A percentile compares a stretch with the other conserved stretches of the same genome.
phyloP scores from a whole-genome alignment of 1,284 basidiomycete species.

The Cryptococcus sp. region DNA sequence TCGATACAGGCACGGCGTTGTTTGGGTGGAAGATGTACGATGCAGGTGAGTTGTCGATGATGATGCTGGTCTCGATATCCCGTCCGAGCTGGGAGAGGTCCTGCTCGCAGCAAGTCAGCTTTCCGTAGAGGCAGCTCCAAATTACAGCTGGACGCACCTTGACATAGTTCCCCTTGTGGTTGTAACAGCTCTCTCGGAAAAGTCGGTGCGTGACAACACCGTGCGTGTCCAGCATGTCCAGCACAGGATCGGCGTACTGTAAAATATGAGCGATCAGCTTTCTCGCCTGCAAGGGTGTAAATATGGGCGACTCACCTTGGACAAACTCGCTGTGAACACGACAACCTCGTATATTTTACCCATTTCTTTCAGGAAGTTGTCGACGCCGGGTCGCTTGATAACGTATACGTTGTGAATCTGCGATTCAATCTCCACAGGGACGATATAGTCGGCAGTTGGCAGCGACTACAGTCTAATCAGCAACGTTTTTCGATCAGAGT shows the following conservation, averaged over 20 bases:
- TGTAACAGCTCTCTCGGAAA: constrained; percentile 98
- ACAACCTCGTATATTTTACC: constrained; percentile 98
- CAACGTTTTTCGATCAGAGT: too few relatives aligned
- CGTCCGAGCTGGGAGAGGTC: constrained; percentile 96
- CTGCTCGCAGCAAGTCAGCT: constrained; percentile 55
- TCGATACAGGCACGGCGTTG: constrained; percentile 97
- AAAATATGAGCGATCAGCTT: neutral
- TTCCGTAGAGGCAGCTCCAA: neutral
- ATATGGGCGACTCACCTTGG: constrained; percentile 68
- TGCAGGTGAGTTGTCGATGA: constrained; percentile 97
- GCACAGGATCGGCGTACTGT: constrained; percentile 95
- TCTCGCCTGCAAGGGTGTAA: neutral
- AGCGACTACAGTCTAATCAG: constrained; percentile 68
- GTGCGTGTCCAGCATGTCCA: constrained; percentile 93
- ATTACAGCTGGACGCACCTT: constrained; percentile 64
- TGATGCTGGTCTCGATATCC: constrained; percentile 89
- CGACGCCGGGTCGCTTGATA: constrained; percentile 97
- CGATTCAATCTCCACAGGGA: constrained; percentile 98
- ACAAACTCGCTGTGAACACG: constrained; percentile 95
- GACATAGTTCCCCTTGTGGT: constrained; percentile 98
- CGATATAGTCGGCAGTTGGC: constrained; percentile 94
- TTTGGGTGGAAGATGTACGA: constrained; percentile 99
- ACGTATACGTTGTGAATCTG: constrained; percentile 99
- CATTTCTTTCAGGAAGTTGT: constrained; percentile 95
- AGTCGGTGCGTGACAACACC: constrained; percentile 91